phyloP scores from a whole-genome alignment of 805 yeast species.

The Schwanniomyces pseudopolymorphus region DNA sequence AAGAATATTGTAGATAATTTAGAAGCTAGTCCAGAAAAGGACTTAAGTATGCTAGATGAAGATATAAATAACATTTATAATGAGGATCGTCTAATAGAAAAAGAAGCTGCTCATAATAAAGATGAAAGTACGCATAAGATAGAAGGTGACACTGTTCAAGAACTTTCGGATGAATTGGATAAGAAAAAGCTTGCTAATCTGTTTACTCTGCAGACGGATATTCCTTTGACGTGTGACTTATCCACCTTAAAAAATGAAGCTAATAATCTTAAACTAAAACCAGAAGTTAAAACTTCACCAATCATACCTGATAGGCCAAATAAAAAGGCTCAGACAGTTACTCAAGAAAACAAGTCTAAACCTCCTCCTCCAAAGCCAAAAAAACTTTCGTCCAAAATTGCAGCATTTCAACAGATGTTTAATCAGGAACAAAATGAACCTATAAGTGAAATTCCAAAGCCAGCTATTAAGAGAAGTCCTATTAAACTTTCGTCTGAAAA shows the following conservation, averaged over 20 bases:
- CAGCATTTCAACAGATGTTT: slow-evolving; percentile 79
- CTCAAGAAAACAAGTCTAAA: not conserved
- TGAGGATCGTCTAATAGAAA: too few relatives aligned
- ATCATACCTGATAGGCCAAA: slow-evolving; percentile 9
- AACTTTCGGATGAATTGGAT: too few relatives aligned
- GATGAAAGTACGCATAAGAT: too few relatives aligned
- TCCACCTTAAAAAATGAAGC: not conserved
- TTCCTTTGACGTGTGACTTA: too few relatives aligned
- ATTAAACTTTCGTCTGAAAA: slow-evolving; percentile 34
- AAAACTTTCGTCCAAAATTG: slow-evolving; percentile 74
- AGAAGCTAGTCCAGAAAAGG: not conserved
- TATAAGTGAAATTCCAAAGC: slow-evolving; percentile 6
- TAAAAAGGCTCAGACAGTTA: not conserved
- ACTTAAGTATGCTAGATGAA: too few relatives aligned
- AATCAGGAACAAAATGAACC: slow-evolving; percentile 30
- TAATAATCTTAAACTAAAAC: too few relatives aligned
- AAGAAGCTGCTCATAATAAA: too few relatives aligned
- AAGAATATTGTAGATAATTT: too few relatives aligned
- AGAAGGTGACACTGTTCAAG: too few relatives aligned
- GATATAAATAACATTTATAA: too few relatives aligned
- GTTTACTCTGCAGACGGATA: too few relatives aligned
- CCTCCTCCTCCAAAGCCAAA: slow-evolving; percentile 65
- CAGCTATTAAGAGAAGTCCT: slow-evolving; percentile 3
- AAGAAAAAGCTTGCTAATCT: too few relatives aligned
- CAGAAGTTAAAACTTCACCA: not conserved